Conservation (phyloP, 352 stramenopile genomes). For the Thalassiosira livingstoniorum region DNA sequence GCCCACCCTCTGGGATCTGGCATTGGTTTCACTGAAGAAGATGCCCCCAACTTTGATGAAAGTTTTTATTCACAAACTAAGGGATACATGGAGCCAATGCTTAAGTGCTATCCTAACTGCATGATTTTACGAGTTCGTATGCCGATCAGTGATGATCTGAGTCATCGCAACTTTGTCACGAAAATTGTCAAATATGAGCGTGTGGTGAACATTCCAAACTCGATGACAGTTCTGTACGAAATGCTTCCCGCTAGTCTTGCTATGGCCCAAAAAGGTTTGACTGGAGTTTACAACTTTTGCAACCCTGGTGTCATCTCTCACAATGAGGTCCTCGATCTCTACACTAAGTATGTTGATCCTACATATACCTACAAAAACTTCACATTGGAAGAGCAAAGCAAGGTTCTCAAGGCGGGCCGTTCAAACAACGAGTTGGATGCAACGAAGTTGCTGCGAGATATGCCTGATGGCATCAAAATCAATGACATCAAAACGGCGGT, state of each 20-base stretch:
- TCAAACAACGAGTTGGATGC: conserved; percentile 92
- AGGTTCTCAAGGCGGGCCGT: conserved; percentile 88
- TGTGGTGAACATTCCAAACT: conserved; percentile 92
- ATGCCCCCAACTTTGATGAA: conserved; percentile 90
- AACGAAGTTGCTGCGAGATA: conserved; percentile 86
- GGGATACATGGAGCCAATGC: conserved; percentile 89
- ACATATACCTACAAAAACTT: conserved; percentile 92
- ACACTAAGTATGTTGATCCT: conserved; percentile 92
- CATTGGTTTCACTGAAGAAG: conserved; percentile 90
- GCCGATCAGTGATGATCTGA: conserved; percentile 91
- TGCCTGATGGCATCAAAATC: conserved; percentile 84
- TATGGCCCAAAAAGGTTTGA: conserved; percentile 86
- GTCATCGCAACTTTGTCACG: conserved; percentile 90
- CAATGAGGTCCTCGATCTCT: conserved; percentile 91
- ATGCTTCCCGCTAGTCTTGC: conserved; percentile 88
- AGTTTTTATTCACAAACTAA: conserved; percentile 93
- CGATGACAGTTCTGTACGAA: conserved; percentile 91
- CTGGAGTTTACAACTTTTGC: conserved; percentile 92
- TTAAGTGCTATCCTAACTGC: conserved; percentile 87
- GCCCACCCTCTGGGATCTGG: conserved; percentile 86
- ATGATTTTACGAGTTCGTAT: conserved; percentile 90
- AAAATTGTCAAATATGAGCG: conserved; percentile 91
- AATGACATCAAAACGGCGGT: conserved; percentile 87
- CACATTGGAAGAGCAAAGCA: conserved; percentile 90
- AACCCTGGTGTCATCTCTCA: conserved; percentile 93